Evolutionary conservation across 2,329 filamentous ascomycete genomes (phyloP), one percentile per base, ranked within the genome.

Genomic region (Cercospora beticola): DNA sequence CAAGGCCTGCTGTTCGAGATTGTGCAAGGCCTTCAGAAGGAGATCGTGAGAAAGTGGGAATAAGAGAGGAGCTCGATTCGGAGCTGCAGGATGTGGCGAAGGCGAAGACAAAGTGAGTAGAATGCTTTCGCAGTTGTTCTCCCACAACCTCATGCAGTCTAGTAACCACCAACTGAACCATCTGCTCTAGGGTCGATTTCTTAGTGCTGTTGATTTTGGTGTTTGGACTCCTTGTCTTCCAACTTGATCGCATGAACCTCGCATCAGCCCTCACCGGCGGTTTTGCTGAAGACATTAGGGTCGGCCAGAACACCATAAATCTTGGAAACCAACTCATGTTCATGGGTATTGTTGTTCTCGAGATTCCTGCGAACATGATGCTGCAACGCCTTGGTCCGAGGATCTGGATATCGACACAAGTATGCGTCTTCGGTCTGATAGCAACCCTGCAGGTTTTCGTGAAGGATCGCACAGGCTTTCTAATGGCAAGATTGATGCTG

Each of bases 251-350:
- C 28, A 86, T 84, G 79, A 86, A 86, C 66, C 78, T 86, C 7
- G 83, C 82, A 16, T 85, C 83, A 69, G 84, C 84, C 7, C 75
- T 86, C 0, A 86, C 84, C 0, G 83, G 80, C 4, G 82, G 82
- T 0, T 84, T 86, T 57, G 81, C 82, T 1, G 74, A 76, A 2
- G 78, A 82, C 40, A 82, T 85, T 31, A 68, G 72, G 0, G 78
- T 86, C 6, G 75, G 78, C 36, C 83, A 85, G 68, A 79, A 81
- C 23, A 84, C 81, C 0, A 81, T 86, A 68, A 87, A 86, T 63
- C 73, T 86, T 0, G 84, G 85, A 0, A 86, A 86, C 66, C 84
- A 86, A 70, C 74, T 86, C 8, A 84, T 86, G 83, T 86, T 84
- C 68, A 76, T 84, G 33, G 83, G 83, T 0, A 84, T 84, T 8